Percentiles rank a stretch among this genome's conserved stretches.
These are phyloP conservation scores for Jimgerdemannia flammicorona DNA, from an alignment of 192 early-diverging fungal genomes.

Conservation along the genomic window DNA sequence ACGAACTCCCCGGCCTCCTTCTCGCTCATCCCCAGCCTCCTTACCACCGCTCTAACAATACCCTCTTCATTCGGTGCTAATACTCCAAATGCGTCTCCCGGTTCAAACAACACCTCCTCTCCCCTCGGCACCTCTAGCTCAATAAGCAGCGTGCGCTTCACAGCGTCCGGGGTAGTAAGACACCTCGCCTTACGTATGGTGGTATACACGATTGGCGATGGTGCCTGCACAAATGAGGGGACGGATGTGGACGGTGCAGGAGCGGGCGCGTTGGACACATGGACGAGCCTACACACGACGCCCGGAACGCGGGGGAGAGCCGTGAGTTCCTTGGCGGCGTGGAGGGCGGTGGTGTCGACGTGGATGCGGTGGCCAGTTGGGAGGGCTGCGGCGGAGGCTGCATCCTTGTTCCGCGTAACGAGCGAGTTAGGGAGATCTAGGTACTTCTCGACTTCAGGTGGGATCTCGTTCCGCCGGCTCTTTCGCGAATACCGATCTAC, in stretches of 20 bases:
- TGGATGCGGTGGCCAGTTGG: slow-evolving; percentile 24
- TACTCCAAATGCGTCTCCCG: slow-evolving; percentile 89
- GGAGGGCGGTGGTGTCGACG: slow-evolving; percentile 45
- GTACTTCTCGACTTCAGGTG: slow-evolving; percentile 19
- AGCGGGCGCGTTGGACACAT: not conserved
- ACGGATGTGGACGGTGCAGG: not conserved
- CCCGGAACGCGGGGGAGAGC: slow-evolving; percentile 53
- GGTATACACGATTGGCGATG: slow-evolving; percentile 43
- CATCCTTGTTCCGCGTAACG: slow-evolving; percentile 1
- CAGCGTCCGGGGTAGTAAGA: slow-evolving; percentile 59
- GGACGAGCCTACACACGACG: slow-evolving; percentile 36
- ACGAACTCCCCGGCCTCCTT: slow-evolving; percentile 25
- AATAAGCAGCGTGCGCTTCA: slow-evolving; percentile 67
- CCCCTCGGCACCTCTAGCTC: slow-evolving; percentile 46
- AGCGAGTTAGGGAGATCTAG: slow-evolving; percentile 11
- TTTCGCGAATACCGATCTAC: slow-evolving; percentile 14
- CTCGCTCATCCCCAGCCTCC: slow-evolving; percentile 47
- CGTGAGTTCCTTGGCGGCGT: slow-evolving; percentile 45
- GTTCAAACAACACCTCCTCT: slow-evolving; percentile 34
- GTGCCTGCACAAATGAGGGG: slow-evolving; percentile 45
- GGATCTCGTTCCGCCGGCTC: slow-evolving; percentile 4
- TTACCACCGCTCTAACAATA: slow-evolving; percentile 64
- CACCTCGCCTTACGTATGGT: slow-evolving; percentile 48
- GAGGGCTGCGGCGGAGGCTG: not conserved
- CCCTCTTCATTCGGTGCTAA: slow-evolving; percentile 76